Base-by-base conservation (phyloP, 495 filamentous ascomycete genomes). In the Hypoxylon lienhwacheense region DNA sequence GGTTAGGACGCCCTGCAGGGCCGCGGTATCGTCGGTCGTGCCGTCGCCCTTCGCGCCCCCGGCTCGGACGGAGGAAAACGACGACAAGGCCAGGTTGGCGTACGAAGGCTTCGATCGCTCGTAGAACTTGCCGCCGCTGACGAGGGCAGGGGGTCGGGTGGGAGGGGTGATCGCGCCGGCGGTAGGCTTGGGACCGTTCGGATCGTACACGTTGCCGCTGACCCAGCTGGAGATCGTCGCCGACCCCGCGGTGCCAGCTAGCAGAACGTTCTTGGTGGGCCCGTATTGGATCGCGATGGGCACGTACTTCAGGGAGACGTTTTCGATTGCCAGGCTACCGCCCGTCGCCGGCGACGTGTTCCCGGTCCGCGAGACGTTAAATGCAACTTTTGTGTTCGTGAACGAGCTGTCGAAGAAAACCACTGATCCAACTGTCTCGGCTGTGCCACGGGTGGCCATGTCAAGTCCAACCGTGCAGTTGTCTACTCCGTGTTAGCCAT, bases 381-480 rank as follows among this genome's bases (percentile, higher is more conserved):
- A 68, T 53, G 77, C 70, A 57, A 78, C 63, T 5, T 80, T 78
- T 1, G 85, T 89, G 67, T 87, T 83, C 37, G 71, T 83, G 61
- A 96, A 83, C 1, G 71, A 81, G 68, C 83, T 89, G 72, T 97
- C 91, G 14, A 90, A 77, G 54, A 97, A 74, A 39, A 87, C 71
- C 24, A 91, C 79, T 0, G 87, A 89, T 41, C 88, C 87, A 25
- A 89, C 87, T 11, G 76, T 78, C 66, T 86, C 83, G 24, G 17
- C 34, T 1, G 31, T 34, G 42, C 54, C 48, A 16, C 36, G 45
- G 7, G 54, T 50, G 1, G 80, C 75, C 67, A 89, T 89, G 56
- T 87, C 78, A 26, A 90, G 75, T 42, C 85, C 87, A 10, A 82
- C 74, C 5, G 68, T 66, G 66, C 86, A 89, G 66, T 86, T 82